Percentiles rank a stretch among this genome's conserved stretches.
Evolutionary conservation across 139 green algal species (phyloP).

Genomic region (Penium margaritaceum): DNA sequence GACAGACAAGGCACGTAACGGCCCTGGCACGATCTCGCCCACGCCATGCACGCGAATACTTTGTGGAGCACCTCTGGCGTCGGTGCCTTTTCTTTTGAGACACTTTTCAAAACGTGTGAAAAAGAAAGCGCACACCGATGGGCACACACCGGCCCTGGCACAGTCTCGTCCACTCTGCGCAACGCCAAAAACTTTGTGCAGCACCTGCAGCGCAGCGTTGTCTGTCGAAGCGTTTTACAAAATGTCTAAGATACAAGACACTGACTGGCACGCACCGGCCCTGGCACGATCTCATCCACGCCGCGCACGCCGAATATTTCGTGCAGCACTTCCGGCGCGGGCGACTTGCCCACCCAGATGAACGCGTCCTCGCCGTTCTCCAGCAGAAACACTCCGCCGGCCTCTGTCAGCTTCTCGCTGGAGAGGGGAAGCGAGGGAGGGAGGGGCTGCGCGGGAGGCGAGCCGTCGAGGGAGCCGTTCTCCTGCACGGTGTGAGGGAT

Average conservation of each 20-base stretch:
- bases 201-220: too few species aligned
- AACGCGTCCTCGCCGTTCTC: constrained; percentile 78
- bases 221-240: too few species aligned
- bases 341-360: constrained; percentile 73
- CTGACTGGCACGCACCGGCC: constrained; percentile 8
- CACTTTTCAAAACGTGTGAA: too few species aligned
- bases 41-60: constrained; percentile 55
- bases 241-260: too few species aligned
- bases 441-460: background rate
- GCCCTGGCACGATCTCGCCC: constrained; percentile 47
- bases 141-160: too few species aligned
- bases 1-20: too few species aligned
- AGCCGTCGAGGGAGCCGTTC: too few species aligned
- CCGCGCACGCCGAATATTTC: constrained; percentile 58
- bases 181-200: too few species aligned
- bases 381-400: constrained; percentile 74
- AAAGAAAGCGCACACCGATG: too few species aligned
- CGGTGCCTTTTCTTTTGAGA: too few species aligned
- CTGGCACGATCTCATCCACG: constrained; percentile 50
- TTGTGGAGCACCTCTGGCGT: constrained; percentile 50
- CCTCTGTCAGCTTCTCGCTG: constrained; percentile 59
- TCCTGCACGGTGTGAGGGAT: too few species aligned
- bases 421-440: constrained; percentile 38
- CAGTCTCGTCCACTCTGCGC: too few species aligned
- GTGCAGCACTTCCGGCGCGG: constrained; percentile 41